Percentiles rank a stretch among this genome's conserved stretches.
phyloP scores from a whole-genome alignment of 345 rosid species.

The Citrus glauca region DNA sequence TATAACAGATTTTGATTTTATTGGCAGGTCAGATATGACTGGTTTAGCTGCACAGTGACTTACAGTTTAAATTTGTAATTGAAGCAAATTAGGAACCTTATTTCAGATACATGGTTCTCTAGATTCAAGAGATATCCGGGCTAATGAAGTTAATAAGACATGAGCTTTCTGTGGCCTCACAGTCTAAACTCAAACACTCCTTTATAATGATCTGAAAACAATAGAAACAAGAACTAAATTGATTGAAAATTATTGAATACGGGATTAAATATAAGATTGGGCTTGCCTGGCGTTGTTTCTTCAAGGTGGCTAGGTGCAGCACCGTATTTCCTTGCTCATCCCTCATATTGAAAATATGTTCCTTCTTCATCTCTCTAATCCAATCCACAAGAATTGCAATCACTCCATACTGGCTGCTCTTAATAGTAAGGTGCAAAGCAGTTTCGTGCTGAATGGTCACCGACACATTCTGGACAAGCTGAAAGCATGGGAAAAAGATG shows the following conservation, averaged over 20 bases:
- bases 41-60: background rate
- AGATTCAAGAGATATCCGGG: background rate
- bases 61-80: no score
- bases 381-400: slow-evolving; percentile 28
- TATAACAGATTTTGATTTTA: background rate
- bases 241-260: background rate
- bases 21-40: background rate
- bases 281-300: slow-evolving; percentile 37
- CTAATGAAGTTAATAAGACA: background rate
- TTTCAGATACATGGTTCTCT: background rate
- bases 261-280: background rate
- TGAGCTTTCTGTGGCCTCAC: background rate
- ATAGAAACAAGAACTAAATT: background rate
- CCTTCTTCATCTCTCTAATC: slow-evolving; percentile 26
- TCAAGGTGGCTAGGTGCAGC: slow-evolving; percentile 45
- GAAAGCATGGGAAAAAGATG: no score
- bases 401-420: slow-evolving; percentile 25
- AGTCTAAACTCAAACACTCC: background rate
- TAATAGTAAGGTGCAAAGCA: slow-evolving; percentile 42
- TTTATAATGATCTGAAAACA: background rate
- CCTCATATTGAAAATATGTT: slow-evolving; percentile 25
- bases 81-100: background rate
- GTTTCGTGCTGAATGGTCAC: slow-evolving; percentile 35
- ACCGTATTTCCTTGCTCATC: slow-evolving; percentile 41
- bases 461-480: slow-evolving; percentile 31